Evolutionary conservation across 805 yeast genomes (phyloP), one percentile per base, ranked within the genome.

Genomic region (Naumovozyma baii): DNA sequence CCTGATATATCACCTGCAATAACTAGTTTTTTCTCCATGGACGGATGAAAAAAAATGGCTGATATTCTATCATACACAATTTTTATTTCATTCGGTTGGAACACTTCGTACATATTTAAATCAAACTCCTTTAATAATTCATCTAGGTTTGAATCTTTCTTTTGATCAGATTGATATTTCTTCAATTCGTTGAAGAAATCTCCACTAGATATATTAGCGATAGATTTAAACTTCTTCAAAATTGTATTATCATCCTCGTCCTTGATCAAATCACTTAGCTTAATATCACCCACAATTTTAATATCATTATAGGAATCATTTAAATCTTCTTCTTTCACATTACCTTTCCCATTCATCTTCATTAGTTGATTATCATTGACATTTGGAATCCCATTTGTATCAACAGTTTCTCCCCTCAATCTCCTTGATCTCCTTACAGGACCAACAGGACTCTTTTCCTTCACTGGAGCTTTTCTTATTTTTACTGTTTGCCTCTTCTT

Each of bases 1-100:
- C 98, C 98, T n/a, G 65, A 63, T 10, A 85, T 84, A 61, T 92
- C 98, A 34, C 96, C 97, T 1, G 87, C 96, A 25, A 84, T 56
- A 2, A 87, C 68, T 3, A 90, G 52, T 46, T 81, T 70, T 44
- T 77, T 76, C 1, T 69, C 71, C 0, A 55, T 57, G 0, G 83
- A 62, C 0, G 96, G 96, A 59, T 90, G 97, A 56, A 85, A 81
- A 31, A 69, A 66, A 31, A 87, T 70, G 2, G 83, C 67, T 0
- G 88, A 77, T 57, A 90, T 78, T 42, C 98, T 68, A 38, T 80
- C 82, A 51, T 59, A 50, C 0, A 83, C 74, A 3, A 90, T 61
- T 51, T 79, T 81, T 44, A 86, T 72, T 37, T 81, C 83, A 45
- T 77, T 73, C 0, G 92, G 87, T 42, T 74, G 77, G 51, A 73